These are phyloP conservation scores for Penicillium sp. DNA, from an alignment of 2,329 filamentous ascomycete species.

Conservation along the genomic window DNA sequence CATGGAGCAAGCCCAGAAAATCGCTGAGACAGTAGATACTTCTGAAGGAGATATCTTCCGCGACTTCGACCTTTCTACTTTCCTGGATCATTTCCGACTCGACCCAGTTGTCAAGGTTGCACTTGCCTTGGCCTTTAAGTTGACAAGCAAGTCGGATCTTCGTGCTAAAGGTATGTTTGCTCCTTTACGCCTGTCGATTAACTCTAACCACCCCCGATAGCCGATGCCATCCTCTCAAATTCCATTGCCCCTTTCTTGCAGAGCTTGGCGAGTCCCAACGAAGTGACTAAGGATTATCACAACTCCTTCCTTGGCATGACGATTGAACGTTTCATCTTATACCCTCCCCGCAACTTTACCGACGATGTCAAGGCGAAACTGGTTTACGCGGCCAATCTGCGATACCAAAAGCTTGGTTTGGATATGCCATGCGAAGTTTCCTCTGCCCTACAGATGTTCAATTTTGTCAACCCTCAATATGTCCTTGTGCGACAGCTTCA, in stretches of 20 bases:
- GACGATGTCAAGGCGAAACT: conserved; percentile 68
- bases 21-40: conserved; percentile 88
- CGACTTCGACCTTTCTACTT: conserved; percentile 92
- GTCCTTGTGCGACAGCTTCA: conserved; percentile 66
- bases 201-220: conserved; percentile 47
- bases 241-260: conserved; percentile 76
- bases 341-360: conserved; percentile 82
- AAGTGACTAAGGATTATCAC: conserved; percentile 64
- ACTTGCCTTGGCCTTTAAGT: conserved; percentile 83
- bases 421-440: conserved; percentile 45
- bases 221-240: conserved; percentile 82
- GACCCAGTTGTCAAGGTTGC: conserved; percentile 85
- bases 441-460: conserved; percentile 47
- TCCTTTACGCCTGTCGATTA: neutral
- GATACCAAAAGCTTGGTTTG: conserved; percentile 61
- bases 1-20: conserved; percentile 78
- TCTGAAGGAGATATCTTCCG: conserved; percentile 90
- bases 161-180: conserved; percentile 74
- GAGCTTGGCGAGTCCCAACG: conserved; percentile 65
- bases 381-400: conserved; percentile 61
- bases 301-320: conserved; percentile 73
- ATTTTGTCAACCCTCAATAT: conserved; percentile 41
- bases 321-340: conserved; percentile 81
- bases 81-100: conserved; percentile 93
- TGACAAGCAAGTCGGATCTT: conserved; percentile 74